Evolutionary conservation across 441 rosid species (phyloP).

Genomic region (Caryocar brasiliense): DNA sequence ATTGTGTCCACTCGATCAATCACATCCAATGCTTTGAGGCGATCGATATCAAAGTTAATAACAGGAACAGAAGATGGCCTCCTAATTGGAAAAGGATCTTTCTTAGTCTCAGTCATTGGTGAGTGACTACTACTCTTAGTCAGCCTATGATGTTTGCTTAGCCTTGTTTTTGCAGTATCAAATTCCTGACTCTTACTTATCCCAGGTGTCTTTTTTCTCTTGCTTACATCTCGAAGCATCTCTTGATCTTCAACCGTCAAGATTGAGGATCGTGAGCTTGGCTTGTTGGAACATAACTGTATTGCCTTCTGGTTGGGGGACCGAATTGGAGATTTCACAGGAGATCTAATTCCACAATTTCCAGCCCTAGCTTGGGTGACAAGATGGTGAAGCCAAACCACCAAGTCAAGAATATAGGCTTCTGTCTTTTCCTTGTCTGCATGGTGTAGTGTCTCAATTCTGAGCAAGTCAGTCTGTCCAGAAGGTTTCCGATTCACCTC

Average conservation of each 20-base stretch:
- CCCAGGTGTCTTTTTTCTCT: constrained; percentile 74
- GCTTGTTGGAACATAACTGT: constrained; percentile 30
- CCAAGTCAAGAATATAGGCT: constrained; percentile 59
- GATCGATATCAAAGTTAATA: constrained; percentile 63
- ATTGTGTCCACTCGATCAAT: constrained; percentile 86
- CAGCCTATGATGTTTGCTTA: constrained; percentile 65
- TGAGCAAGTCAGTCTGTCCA: constrained; percentile 67
- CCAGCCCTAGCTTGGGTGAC: constrained; percentile 61
- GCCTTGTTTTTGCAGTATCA: constrained; percentile 46
- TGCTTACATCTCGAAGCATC: constrained; percentile 83
- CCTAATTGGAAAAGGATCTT: constrained; percentile 55
- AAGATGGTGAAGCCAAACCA: constrained; percentile 86
- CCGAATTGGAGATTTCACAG: constrained; percentile 68
- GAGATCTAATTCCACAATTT: constrained; percentile 62
- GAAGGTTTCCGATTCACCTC: constrained; percentile 57
- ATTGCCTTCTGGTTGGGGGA: constrained; percentile 56
- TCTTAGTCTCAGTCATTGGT: constrained; percentile 49
- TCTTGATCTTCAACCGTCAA: constrained; percentile 74
- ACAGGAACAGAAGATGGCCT: constrained; percentile 67
- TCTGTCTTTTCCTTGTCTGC: constrained; percentile 90
- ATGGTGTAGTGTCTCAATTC: constrained; percentile 86
- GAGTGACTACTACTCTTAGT: constrained; percentile 90
- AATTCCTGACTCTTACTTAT: constrained; percentile 95
- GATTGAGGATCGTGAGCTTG: constrained; percentile 32
- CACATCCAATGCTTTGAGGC: constrained; percentile 72